phyloP scores from a whole-genome alignment of 805 yeast species.

The Candida odintsovae region DNA sequence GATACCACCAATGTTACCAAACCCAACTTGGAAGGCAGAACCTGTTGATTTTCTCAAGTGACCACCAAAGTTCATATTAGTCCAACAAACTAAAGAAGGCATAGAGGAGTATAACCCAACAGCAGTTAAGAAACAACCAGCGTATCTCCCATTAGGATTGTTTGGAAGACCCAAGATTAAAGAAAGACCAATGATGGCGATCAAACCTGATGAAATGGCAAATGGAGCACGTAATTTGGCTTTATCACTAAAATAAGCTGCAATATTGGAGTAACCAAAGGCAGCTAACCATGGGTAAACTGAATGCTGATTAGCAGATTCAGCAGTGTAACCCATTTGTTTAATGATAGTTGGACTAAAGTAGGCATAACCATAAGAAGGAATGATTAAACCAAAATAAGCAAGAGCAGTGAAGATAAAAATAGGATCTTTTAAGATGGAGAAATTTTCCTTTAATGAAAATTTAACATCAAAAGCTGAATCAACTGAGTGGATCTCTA shows the following conservation, averaged over 20 bases:
- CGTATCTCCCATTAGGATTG: slow-evolving; percentile 35
- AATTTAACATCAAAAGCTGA: slow-evolving; percentile 30
- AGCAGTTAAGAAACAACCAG: slow-evolving; percentile 33
- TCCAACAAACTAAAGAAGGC: slow-evolving; percentile 32
- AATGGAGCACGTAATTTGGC: slow-evolving; percentile 39
- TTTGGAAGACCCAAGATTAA: slow-evolving; percentile 31
- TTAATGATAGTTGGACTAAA: slow-evolving; percentile 34
- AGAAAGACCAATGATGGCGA: slow-evolving; percentile 29
- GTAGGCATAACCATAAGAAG: slow-evolving; percentile 40
- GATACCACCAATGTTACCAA: slow-evolving; percentile 36
- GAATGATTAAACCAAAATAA: slow-evolving; percentile 33
- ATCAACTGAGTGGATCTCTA: slow-evolving; percentile 32
- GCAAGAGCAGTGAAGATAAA: slow-evolving; percentile 33
- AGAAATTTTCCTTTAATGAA: slow-evolving; percentile 27
- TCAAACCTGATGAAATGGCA: slow-evolving; percentile 27
- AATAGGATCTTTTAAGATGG: slow-evolving; percentile 53
- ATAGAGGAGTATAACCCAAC: slow-evolving; percentile 33
- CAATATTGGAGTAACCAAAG: slow-evolving; percentile 55
- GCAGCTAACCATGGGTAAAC: slow-evolving; percentile 84
- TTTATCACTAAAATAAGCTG: slow-evolving; percentile 61
- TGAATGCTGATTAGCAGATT: slow-evolving; percentile 71
- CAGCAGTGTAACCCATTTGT: slow-evolving; percentile 51
- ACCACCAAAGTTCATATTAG: slow-evolving; percentile 34
- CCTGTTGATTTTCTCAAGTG: slow-evolving; percentile 35
- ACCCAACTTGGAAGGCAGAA: slow-evolving; percentile 32